Percentiles rank a stretch among this genome's conserved stretches.
These are phyloP conservation scores for Thecamonas trahens DNA, from an alignment of 78 protist species.

Conservation along the genomic window DNA sequence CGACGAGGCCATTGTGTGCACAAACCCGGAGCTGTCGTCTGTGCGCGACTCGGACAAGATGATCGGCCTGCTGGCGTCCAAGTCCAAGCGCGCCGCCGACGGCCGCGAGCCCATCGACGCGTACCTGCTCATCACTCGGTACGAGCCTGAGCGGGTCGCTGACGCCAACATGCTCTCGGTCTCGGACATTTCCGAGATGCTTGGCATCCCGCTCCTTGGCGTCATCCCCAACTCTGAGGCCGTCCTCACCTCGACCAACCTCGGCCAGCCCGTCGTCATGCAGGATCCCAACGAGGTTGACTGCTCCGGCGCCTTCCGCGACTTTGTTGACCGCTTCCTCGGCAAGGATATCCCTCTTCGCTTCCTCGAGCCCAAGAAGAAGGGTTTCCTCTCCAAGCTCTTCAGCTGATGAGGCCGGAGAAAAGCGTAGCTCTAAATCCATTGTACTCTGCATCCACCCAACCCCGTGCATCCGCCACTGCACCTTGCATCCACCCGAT, in stretches of 20 bases:
- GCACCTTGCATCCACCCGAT: too few relatives aligned
- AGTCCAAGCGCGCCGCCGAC: slow-evolving; percentile 35
- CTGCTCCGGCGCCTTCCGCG: slow-evolving; percentile 27
- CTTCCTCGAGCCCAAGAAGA: slow-evolving; percentile 19
- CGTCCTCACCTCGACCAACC: slow-evolving; percentile 21
- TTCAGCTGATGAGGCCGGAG: too few relatives aligned
- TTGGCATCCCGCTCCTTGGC: slow-evolving; percentile 24
- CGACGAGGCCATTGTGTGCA: slow-evolving; percentile 14
- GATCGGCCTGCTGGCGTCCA: slow-evolving; percentile 28
- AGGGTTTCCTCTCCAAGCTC: slow-evolving; percentile 21
- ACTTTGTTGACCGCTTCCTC: slow-evolving; percentile 20
- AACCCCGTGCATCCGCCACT: too few relatives aligned
- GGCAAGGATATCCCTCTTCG: slow-evolving; percentile 19
- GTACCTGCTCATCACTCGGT: slow-evolving; percentile 23
- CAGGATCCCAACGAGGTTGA: slow-evolving; percentile 5
- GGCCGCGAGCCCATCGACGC: slow-evolving; percentile 7
- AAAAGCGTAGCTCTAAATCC: too few relatives aligned
- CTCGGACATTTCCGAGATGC: slow-evolving; percentile 26
- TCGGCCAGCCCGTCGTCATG: too few relatives aligned
- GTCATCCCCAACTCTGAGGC: slow-evolving; percentile 26
- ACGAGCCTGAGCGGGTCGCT: slow-evolving; percentile 25
- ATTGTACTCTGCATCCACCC: too few relatives aligned
- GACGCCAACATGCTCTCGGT: slow-evolving; percentile 26
- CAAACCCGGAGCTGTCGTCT: slow-evolving; percentile 27
- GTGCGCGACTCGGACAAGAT: slow-evolving; percentile 36